Percentiles rank a stretch among this genome's conserved stretches.
phyloP scores from a whole-genome alignment of 23 red algal genomes.

The Gracilaria gracilis region DNA sequence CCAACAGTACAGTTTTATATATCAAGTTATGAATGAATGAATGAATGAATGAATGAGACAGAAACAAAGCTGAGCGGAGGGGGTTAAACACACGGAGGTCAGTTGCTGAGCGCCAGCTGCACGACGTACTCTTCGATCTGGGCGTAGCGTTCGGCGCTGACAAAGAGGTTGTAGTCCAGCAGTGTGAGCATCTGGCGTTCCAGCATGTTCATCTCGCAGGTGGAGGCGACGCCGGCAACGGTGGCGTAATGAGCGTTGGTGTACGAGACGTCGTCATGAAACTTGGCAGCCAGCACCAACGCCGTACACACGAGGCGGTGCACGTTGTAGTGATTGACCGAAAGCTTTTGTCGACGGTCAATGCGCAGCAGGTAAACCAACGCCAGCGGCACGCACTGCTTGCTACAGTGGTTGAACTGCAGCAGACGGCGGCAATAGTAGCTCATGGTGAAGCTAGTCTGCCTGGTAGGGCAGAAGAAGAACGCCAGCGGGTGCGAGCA shows the following conservation, averaged over 20 bases:
- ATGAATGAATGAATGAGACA: no score
- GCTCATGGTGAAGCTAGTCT: constrained; percentile 10
- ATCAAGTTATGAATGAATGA: no score
- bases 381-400: constrained; percentile 23
- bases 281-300: constrained; percentile 74
- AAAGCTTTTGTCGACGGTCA: background rate
- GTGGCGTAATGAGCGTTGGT: constrained; percentile 72
- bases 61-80: background rate
- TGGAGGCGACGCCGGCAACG: constrained; percentile 59
- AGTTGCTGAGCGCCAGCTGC: constrained; percentile 4
- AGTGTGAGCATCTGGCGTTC: constrained; percentile 68
- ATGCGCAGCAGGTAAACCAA: constrained; percentile 28
- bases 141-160: constrained; percentile 27
- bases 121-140: constrained; percentile 26
- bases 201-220: constrained; percentile 67
- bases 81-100: background rate
- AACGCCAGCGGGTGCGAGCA: constrained; percentile 13
- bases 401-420: constrained; percentile 18
- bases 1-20: no score
- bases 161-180: constrained; percentile 46
- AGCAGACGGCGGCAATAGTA: constrained; percentile 28
- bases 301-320: constrained; percentile 88
- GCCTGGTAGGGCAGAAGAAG: constrained; percentile 34
- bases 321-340: constrained; percentile 68
- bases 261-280: constrained; percentile 77